Evolutionary conservation across 116 monocot genomes (phyloP).

Genomic region (Iris pallida): DNA sequence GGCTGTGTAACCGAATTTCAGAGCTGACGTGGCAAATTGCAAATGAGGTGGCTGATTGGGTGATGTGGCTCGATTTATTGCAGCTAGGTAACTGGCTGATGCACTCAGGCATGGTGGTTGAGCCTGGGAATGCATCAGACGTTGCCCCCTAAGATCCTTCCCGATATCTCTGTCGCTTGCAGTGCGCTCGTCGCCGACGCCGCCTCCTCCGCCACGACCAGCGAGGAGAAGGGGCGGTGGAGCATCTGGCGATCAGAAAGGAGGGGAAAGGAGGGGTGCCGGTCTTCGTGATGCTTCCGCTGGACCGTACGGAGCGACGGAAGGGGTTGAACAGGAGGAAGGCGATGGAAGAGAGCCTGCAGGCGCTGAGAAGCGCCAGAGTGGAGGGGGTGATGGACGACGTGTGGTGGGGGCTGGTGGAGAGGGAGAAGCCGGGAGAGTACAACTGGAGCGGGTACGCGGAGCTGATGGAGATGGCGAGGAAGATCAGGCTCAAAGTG

Average conservation of each 20-base stretch:
- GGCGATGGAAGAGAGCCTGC: conserved; percentile 72
- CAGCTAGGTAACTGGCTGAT: no score
- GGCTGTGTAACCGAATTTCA: no score
- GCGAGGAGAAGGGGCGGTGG: conserved; percentile 6
- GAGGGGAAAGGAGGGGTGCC: conserved; percentile 50
- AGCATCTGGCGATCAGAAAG: not conserved
- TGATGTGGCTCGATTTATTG: no score
- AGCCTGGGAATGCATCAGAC: no score
- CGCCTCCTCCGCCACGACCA: not conserved
- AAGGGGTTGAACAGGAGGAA: conserved; percentile 60
- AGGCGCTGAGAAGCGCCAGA: conserved; percentile 80
- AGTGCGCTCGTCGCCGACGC: conserved; percentile 16
- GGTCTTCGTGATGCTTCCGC: conserved; percentile 92
- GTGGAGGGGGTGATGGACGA: conserved; percentile 94
- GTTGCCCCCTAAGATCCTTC: no score
- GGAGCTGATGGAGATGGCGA: conserved; percentile 73
- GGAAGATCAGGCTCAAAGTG: conserved; percentile 60
- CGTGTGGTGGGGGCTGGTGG: conserved; percentile 95
- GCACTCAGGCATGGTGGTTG: no score
- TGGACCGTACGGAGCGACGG: conserved; percentile 48
- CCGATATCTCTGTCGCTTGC: conserved; percentile 21
- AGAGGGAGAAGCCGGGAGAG: conserved; percentile 55
- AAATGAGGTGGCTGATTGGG: no score
- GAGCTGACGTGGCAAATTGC: no score
- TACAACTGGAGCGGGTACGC: conserved; percentile 76